A percentile compares a stretch with the other conserved stretches of the same genome.
Evolutionary conservation across 371 early-diverging fungal genomes (phyloP).

Genomic region (Cokeromyces recurvatus): DNA sequence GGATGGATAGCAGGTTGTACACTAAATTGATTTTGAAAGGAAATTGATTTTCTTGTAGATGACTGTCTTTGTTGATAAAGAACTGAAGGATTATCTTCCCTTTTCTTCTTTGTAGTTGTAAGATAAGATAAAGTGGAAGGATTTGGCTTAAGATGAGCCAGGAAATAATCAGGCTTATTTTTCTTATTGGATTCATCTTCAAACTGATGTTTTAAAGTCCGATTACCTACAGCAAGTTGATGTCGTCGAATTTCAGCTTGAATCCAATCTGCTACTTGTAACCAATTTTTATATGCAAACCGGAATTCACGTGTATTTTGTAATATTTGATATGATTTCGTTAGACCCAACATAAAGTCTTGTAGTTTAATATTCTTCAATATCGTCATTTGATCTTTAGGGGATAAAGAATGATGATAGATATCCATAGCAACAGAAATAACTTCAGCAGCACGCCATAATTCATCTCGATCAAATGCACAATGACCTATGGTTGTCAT

Average conservation of each 20-base stretch:
- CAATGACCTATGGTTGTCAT: conserved; percentile 21
- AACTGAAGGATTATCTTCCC: neutral
- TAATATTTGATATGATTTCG: conserved; percentile 14
- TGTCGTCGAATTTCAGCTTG: conserved; percentile 26
- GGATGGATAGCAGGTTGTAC: neutral
- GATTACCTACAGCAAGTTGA: neutral
- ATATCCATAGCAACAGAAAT: conserved; percentile 28
- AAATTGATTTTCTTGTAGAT: conserved; percentile 1
- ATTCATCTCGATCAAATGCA: conserved; percentile 35
- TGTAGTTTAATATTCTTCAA: conserved; percentile 13
- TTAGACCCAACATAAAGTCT: conserved; percentile 18
- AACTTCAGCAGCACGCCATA: conserved; percentile 33
- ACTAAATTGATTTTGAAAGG: conserved; percentile 15
- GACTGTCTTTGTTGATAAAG: neutral
- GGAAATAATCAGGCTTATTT: conserved; percentile 14
- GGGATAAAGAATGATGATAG: conserved; percentile 13
- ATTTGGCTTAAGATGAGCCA: conserved; percentile 19
- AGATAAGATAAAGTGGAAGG: neutral
- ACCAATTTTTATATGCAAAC: conserved; percentile 21
- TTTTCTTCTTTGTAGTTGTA: neutral
- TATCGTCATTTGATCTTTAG: conserved; percentile 11
- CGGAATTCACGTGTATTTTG: conserved; percentile 24
- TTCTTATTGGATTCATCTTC: neutral
- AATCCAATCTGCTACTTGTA: conserved; percentile 32
- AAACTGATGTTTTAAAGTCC: neutral